Evolutionary conservation across 1,284 basidiomycete species (phyloP).

Genomic region (Pterula multifida): DNA sequence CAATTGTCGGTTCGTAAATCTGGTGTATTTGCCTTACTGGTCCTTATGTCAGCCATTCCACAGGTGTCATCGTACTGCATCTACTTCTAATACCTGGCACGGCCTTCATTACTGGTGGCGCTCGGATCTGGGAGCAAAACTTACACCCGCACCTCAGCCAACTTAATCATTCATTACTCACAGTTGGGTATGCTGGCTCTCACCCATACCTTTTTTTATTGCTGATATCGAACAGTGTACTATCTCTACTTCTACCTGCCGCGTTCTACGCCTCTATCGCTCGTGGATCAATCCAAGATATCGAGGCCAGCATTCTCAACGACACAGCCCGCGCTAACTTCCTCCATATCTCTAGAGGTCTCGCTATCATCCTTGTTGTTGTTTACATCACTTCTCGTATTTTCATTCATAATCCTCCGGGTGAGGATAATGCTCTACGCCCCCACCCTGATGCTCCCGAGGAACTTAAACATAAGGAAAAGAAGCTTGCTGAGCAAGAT

Average conservation of each 20-base stretch:
- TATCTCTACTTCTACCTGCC: constrained; percentile 48
- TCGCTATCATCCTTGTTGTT: constrained; percentile 45
- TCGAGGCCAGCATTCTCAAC: constrained; percentile 21
- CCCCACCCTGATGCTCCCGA: constrained; percentile 30
- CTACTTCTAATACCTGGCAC: constrained; percentile 49
- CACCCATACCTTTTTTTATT: not conserved
- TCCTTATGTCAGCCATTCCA: not conserved
- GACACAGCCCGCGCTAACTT: constrained; percentile 33
- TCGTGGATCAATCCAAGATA: constrained; percentile 18
- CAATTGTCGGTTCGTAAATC: constrained; percentile 36
- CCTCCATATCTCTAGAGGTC: constrained; percentile 47
- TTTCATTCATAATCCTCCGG: constrained; percentile 57
- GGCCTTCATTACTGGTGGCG: constrained; percentile 50
- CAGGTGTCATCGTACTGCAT: constrained; percentile 51
- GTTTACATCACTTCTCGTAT: constrained; percentile 57
- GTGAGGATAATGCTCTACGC: constrained; percentile 35
- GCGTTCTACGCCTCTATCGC: constrained; percentile 56
- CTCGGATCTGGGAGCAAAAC: constrained; percentile 33
- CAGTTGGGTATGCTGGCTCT: constrained; percentile 37
- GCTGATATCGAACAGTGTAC: constrained; percentile 27
- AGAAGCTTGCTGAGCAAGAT: constrained; percentile 25
- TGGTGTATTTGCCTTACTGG: not conserved
- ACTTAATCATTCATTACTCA: constrained; percentile 55
- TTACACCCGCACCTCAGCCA: constrained; percentile 38
- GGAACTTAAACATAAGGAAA: constrained; percentile 30